Conservation (phyloP, 2,329 filamentous ascomycete species). For the Atkinsonella texensis region DNA sequence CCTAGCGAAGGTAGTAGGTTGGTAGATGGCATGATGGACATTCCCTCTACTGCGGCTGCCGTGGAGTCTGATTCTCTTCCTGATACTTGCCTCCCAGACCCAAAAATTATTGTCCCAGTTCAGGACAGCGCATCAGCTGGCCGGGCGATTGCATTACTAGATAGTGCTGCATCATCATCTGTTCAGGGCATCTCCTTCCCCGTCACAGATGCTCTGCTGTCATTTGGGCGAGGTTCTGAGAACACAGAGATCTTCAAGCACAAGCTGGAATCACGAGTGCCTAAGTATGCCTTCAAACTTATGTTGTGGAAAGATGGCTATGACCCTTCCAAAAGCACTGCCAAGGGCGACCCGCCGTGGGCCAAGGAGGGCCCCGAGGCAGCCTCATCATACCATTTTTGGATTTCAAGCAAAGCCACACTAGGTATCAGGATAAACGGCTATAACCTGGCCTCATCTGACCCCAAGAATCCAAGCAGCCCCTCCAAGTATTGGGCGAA, state of each 20-base stretch:
- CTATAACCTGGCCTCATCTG: conserved; percentile 45
- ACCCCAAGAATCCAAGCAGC: conserved; percentile 39
- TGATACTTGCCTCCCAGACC: conserved; percentile 25
- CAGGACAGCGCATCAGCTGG: conserved; percentile 21
- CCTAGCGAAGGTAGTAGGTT: conserved; percentile 22
- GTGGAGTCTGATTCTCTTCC: conserved; percentile 16
- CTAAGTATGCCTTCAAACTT: conserved; percentile 71
- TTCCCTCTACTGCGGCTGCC: conserved; percentile 20
- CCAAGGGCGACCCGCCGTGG: conserved; percentile 42
- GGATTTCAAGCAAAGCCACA: conserved; percentile 69
- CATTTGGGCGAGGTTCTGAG: conserved; percentile 61
- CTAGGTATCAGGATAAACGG: conserved; percentile 68
- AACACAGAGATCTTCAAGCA: conserved; percentile 59
- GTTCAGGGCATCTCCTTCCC: conserved; percentile 50
- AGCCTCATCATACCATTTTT: conserved; percentile 51
- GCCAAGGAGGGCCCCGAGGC: conserved; percentile 20
- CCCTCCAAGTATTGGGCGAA: conserved; percentile 52
- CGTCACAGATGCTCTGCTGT: conserved; percentile 54
- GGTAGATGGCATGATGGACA: conserved; percentile 16
- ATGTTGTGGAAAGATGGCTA: conserved; percentile 60
- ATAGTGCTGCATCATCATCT: conserved; percentile 53
- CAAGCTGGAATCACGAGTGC: conserved; percentile 55
- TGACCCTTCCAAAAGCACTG: conserved; percentile 41
- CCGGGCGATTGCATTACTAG: conserved; percentile 50
- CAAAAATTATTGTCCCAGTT: conserved; percentile 24